phyloP scores from a whole-genome alignment of 148 eudicot genomes.

The Salicornia ramosissima region DNA sequence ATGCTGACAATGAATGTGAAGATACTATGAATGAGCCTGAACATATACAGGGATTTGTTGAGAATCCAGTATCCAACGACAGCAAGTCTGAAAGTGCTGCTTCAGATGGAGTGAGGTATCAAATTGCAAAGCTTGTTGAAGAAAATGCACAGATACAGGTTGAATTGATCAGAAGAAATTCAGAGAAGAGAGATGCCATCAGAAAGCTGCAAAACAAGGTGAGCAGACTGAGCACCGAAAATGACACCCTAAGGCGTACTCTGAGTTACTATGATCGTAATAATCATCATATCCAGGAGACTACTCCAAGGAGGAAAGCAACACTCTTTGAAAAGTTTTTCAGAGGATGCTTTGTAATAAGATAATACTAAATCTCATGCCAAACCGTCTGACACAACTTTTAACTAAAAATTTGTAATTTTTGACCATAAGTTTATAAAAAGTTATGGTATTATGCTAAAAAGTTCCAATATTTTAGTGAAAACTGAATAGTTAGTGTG shows the following conservation, averaged over 20 bases:
- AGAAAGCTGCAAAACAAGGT: slow-evolving; percentile 23
- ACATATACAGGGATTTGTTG: background rate
- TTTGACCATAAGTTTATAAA: too few relatives aligned
- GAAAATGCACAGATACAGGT: slow-evolving; percentile 22
- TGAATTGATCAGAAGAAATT: slow-evolving; percentile 29
- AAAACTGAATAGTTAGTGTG: too few relatives aligned
- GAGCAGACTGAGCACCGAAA: slow-evolving; percentile 18
- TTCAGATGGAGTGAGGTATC: slow-evolving; percentile 7
- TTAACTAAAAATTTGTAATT: too few relatives aligned
- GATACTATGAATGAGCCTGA: slow-evolving; percentile 7
- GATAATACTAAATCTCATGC: too few relatives aligned
- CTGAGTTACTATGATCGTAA: slow-evolving; percentile 19
- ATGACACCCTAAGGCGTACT: slow-evolving; percentile 13
- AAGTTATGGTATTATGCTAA: too few relatives aligned
- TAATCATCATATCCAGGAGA: slow-evolving; percentile 1
- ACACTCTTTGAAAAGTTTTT: slow-evolving; percentile 20
- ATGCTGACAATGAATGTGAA: slow-evolving; percentile 14
- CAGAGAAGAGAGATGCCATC: slow-evolving; percentile 33
- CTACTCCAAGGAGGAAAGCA: slow-evolving; percentile 9
- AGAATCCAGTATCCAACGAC: background rate
- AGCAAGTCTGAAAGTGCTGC: slow-evolving; percentile 2
- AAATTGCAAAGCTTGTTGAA: slow-evolving; percentile 19
- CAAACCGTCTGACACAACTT: too few relatives aligned
- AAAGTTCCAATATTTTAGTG: too few relatives aligned
- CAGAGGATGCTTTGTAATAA: slow-evolving; percentile 18